Percentiles rank a stretch among this genome's conserved stretches.
phyloP scores from a whole-genome alignment of 306 rosid species.

The Ceratonia siliqua region DNA sequence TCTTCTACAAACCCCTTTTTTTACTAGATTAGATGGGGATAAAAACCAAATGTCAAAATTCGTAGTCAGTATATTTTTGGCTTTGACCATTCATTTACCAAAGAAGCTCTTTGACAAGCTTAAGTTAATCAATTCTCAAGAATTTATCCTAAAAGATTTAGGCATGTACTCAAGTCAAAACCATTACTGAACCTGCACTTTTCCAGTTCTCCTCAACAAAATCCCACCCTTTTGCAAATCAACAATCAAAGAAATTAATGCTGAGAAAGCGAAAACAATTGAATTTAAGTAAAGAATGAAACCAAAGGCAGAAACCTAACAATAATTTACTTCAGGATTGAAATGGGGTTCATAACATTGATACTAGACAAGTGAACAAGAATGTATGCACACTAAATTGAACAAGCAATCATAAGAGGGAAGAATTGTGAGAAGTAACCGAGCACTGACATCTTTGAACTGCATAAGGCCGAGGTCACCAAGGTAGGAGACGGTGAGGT shows the following conservation, averaged over 20 bases:
- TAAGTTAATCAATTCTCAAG: conserved; percentile 8
- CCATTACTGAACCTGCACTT: conserved; percentile 6
- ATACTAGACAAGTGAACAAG: neutral
- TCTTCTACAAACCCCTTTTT: neutral
- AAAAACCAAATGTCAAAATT: neutral
- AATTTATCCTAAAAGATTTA: neutral
- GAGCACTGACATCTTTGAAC: conserved; percentile 72
- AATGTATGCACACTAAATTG: neutral
- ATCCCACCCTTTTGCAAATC: conserved; percentile 20
- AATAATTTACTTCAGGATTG: neutral
- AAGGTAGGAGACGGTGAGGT: conserved; percentile 80
- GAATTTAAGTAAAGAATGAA: neutral
- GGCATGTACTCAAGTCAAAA: neutral
- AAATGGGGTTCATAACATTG: neutral
- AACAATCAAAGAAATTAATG: neutral
- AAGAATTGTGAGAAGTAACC: neutral
- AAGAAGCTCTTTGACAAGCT: neutral
- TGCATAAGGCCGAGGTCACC: conserved; percentile 96
- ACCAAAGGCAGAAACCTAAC: conserved; percentile 21
- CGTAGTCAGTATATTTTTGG: no score
- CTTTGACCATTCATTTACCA: neutral
- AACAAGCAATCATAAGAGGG: neutral
- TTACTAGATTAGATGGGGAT: neutral
- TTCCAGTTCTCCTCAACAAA: neutral
- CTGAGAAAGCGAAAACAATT: conserved; percentile 5